phyloP scores from a whole-genome alignment of 345 rosid genomes.

The Linum lewisii region DNA sequence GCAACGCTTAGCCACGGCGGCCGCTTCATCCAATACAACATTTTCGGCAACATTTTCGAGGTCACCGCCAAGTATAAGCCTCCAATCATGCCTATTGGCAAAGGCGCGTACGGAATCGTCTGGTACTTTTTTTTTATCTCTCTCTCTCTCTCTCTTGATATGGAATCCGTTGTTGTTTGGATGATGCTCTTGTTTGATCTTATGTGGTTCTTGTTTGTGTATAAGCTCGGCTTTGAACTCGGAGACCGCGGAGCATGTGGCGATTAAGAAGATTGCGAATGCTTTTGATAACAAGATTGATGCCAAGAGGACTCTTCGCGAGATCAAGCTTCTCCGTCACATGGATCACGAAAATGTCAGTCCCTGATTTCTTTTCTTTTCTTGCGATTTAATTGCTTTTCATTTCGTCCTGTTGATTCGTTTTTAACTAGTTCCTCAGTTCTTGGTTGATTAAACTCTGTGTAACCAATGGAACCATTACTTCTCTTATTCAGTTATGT shows the following conservation, averaged over 20 bases:
- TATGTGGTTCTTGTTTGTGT: not conserved
- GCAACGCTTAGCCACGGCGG: slow-evolving; percentile 91
- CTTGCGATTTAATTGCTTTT: not conserved
- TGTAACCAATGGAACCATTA: no score
- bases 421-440: no score
- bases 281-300: slow-evolving; percentile 71
- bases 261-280: slow-evolving; percentile 77
- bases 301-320: slow-evolving; percentile 93
- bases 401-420: not conserved
- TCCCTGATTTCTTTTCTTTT: slow-evolving; percentile 15
- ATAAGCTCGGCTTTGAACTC: slow-evolving; percentile 60
- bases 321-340: slow-evolving; percentile 93
- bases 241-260: slow-evolving; percentile 72
- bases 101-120: slow-evolving; percentile 98
- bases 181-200: not conserved
- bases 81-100: slow-evolving; percentile 98
- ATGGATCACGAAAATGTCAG: slow-evolving; percentile 93
- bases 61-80: slow-evolving; percentile 97
- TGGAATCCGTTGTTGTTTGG: not conserved
- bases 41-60: slow-evolving; percentile 91
- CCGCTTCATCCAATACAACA: slow-evolving; percentile 88
- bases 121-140: slow-evolving; percentile 36
- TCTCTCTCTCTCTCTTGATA: not conserved
- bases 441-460: no score
- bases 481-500: no score